Percentiles rank a stretch among this genome's conserved stretches.
Evolutionary conservation across 2,329 filamentous ascomycete genomes (phyloP).

Genomic region (Dactylella cylindrospora): DNA sequence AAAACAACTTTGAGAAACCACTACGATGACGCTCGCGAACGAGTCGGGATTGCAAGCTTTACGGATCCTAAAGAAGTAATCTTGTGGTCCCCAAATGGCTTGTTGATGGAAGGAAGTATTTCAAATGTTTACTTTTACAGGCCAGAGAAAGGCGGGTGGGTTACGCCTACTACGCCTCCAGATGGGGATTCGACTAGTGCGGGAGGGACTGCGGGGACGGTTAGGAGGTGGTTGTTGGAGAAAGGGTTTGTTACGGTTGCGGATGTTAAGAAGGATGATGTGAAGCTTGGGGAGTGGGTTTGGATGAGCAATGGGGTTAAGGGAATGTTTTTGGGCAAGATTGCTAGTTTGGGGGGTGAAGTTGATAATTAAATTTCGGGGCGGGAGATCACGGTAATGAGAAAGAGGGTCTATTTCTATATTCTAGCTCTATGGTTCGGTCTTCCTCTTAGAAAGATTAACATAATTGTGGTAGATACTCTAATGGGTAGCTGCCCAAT

Average conservation of each 20-base stretch:
- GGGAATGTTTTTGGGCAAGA: constrained; percentile 26
- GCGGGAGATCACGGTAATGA: too few relatives aligned
- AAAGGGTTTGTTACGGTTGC: constrained; percentile 31
- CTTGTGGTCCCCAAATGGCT: constrained; percentile 51
- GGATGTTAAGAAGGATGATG: constrained; percentile 32
- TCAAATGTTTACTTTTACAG: constrained; percentile 82
- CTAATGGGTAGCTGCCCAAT: constrained; percentile 66
- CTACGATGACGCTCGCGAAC: constrained; percentile 70
- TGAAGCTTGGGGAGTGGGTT: constrained; percentile 18
- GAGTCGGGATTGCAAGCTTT: constrained; percentile 59
- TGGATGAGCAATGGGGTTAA: constrained; percentile 42
- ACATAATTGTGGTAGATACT: too few relatives aligned
- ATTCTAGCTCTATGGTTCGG: too few relatives aligned
- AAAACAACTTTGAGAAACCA: constrained; percentile 76
- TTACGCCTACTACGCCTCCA: constrained; percentile 63
- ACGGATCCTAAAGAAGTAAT: constrained; percentile 65
- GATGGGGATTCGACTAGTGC: constrained; percentile 5
- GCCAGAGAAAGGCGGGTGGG: constrained; percentile 63
- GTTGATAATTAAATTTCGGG: too few relatives aligned
- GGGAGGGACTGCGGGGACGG: constrained; percentile 28
- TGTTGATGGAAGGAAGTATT: constrained; percentile 81
- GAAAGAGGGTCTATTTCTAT: too few relatives aligned
- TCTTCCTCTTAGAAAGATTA: too few relatives aligned
- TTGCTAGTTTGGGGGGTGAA: neutral
- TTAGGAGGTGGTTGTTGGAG: constrained; percentile 38